Conservation (phyloP, 2,329 filamentous ascomycete species). For the Paraphoma chrysanthemicola region DNA sequence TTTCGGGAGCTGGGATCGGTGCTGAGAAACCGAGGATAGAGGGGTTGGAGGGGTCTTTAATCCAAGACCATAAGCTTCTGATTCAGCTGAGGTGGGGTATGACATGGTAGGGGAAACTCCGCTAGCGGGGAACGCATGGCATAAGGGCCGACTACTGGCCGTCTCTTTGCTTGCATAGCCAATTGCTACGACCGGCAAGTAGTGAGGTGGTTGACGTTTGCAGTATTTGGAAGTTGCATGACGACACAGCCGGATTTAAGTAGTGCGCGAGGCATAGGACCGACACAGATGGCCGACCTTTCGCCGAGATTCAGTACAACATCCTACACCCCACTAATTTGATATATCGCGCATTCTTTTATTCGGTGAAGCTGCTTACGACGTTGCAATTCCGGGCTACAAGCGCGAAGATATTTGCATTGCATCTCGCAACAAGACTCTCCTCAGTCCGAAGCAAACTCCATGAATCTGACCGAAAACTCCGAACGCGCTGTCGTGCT, state of each 20-base stretch:
- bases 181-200: not conserved
- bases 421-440: no score
- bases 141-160: not conserved
- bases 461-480: no score
- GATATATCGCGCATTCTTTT: no score
- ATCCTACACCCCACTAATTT: no score
- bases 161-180: not conserved
- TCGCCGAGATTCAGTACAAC: no score
- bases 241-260: not conserved
- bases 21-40: not conserved
- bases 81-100: not conserved
- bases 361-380: no score
- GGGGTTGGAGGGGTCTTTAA: constrained; percentile 4
- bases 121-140: not conserved
- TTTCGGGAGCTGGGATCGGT: not conserved
- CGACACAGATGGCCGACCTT: not conserved
- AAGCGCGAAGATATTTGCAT: no score
- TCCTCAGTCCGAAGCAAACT: no score
- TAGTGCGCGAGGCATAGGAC: not conserved
- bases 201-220: not conserved
- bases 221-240: not conserved
- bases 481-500: no score
- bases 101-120: not conserved
- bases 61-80: not conserved
- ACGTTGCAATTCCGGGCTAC: no score